Percentiles rank a stretch among this genome's conserved stretches.
Conservation (phyloP, 768 basidiomycete genomes). For the Trametes punicea region DNA sequence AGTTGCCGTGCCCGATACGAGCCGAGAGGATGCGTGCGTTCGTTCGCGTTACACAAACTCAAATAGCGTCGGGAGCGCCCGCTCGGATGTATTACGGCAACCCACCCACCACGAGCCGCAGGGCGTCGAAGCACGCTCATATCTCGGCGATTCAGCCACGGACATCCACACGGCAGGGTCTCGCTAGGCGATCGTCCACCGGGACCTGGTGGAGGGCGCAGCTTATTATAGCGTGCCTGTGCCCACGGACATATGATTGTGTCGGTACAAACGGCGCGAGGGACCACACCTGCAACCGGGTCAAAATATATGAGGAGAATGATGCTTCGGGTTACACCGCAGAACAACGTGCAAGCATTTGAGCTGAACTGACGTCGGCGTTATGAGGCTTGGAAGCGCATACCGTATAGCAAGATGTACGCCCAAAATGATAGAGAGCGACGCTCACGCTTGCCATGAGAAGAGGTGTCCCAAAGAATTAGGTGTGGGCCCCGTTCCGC, state of each 20-base stretch:
- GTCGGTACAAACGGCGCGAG: background rate
- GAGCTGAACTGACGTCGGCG: background rate
- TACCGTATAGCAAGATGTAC: background rate
- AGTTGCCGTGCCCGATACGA: no score
- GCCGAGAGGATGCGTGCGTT: background rate
- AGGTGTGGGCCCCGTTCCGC: background rate
- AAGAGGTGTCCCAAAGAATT: background rate
- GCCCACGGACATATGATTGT: constrained; percentile 7
- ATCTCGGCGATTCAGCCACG: constrained; percentile 13
- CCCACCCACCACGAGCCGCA: background rate
- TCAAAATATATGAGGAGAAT: no score
- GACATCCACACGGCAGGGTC: background rate
- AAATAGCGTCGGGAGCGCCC: constrained; percentile 5
- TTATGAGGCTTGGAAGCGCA: background rate
- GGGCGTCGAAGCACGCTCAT: constrained; percentile 9
- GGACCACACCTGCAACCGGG: no score
- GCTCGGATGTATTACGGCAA: constrained; percentile 21
- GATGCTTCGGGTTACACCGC: background rate
- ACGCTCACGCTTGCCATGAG: background rate
- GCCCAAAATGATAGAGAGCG: background rate
- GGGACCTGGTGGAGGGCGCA: background rate
- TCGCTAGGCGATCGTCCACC: background rate
- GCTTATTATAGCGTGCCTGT: background rate
- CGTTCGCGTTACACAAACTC: constrained; percentile 2
- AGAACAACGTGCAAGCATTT: background rate